Base-by-base conservation (phyloP, 257 asterid genomes). In the Solanum etuberosum region DNA sequence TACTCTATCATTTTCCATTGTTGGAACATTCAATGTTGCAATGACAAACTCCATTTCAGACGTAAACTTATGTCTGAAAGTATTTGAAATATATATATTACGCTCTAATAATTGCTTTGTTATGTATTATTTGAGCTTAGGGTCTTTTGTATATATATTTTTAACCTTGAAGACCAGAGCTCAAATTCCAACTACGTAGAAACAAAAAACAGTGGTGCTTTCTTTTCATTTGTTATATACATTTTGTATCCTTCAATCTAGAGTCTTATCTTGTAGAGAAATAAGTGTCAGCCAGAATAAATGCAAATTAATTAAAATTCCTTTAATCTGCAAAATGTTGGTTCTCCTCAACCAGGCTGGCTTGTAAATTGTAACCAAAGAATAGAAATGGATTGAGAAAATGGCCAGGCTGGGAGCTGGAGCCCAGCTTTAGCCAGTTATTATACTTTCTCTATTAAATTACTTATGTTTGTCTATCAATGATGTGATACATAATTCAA, bases 361-460 rank as follows among this genome's bases (percentile, higher is more conserved):
- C 35, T 73, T 40, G 7, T n/a, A 38, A 76, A 4, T 38, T 42
- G n/a, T 74, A 43, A 27, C 7, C 84, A 43, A 42, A 78, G 10
- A 78, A 51, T 9, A 46, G 84, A 80, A 46, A 80, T 80, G 40
- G 37, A 46, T 2, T 43, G 16, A 10, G 84, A 80, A 27, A 80
- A 80, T 80, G 84, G 84, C 65, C 84, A 43, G 84, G 65, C 84
- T 78, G 82, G 82, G 10, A 73, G 10, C 29, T 20, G 67, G 67
- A 46, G 9, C 16, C 67, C 42, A 46, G 29, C 85, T 46, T 21
- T 80, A 46, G 10, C 85, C 68, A 9, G 43, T 48, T 46, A 29
- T 80, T 43, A 46, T 23, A 29, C 29, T 48, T 80, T 80, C 15
- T 46, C 65, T 14, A 10, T 29, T 43, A 43, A 16, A 29, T 46